phyloP scores from a whole-genome alignment of 331 rosid genomes.

The Acacia concinna region DNA sequence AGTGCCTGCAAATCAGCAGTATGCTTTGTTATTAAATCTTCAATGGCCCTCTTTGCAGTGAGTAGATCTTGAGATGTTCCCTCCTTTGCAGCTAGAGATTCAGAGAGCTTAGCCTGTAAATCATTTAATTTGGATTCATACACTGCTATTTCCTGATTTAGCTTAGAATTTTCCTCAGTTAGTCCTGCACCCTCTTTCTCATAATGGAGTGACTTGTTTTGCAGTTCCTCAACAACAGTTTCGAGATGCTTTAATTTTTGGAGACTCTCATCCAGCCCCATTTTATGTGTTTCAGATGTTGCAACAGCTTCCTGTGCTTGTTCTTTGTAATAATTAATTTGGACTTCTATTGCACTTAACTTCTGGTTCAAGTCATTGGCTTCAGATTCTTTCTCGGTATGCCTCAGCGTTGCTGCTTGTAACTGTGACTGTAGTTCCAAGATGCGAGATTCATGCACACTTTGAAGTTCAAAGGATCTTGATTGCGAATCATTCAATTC shows the following conservation, averaged over 20 bases:
- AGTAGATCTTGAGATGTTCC: slow-evolving; percentile 54
- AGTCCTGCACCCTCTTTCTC: slow-evolving; percentile 62
- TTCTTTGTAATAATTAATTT: slow-evolving; percentile 51
- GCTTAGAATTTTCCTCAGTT: slow-evolving; percentile 59
- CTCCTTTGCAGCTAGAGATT: slow-evolving; percentile 57
- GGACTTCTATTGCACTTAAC: slow-evolving; percentile 50
- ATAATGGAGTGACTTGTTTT: slow-evolving; percentile 49
- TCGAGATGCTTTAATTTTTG: slow-evolving; percentile 62
- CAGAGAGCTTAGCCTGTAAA: slow-evolving; percentile 47
- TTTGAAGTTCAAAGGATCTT: slow-evolving; percentile 63
- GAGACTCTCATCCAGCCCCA: slow-evolving; percentile 62
- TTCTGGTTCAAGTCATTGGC: slow-evolving; percentile 70
- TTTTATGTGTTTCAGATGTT: slow-evolving; percentile 43
- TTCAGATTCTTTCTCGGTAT: slow-evolving; percentile 68
- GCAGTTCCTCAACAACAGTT: slow-evolving; percentile 56
- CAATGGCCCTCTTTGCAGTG: slow-evolving; percentile 44
- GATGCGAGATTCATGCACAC: slow-evolving; percentile 48
- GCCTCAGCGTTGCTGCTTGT: slow-evolving; percentile 59
- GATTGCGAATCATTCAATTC: slow-evolving; percentile 70
- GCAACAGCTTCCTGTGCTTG: slow-evolving; percentile 53
- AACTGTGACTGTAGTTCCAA: slow-evolving; percentile 59
- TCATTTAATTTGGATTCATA: slow-evolving; percentile 64
- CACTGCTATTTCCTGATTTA: slow-evolving; percentile 55
- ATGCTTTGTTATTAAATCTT: slow-evolving; percentile 59
- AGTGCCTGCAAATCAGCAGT: slow-evolving; percentile 63